A percentile compares a stretch with the other conserved stretches of the same genome.
Conservation (phyloP, 768 basidiomycete species). For the Mycena kentingensis region DNA sequence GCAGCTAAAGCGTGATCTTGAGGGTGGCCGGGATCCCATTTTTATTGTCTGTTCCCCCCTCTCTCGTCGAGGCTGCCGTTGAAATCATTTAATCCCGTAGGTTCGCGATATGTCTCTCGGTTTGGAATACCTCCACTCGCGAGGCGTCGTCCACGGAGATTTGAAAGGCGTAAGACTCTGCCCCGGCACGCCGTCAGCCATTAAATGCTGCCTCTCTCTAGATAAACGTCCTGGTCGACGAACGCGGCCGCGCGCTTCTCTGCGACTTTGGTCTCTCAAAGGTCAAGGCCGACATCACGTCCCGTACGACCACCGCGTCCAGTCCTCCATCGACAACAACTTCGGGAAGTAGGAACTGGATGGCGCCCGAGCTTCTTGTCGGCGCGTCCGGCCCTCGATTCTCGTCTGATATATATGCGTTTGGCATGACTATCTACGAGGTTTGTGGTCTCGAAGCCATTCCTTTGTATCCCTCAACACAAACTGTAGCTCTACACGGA, state of each 20-base stretch:
- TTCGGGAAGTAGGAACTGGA: constrained; percentile 30
- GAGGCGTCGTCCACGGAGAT: constrained; percentile 32
- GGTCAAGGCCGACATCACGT: constrained; percentile 28
- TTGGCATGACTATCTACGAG: constrained; percentile 32
- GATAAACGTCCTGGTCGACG: constrained; percentile 29
- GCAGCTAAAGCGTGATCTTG: neutral
- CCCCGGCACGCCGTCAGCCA: neutral
- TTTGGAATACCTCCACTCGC: constrained; percentile 28
- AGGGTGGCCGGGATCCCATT: no score
- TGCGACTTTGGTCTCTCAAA: constrained; percentile 33
- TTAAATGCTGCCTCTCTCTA: neutral
- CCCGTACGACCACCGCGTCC: constrained; percentile 10
- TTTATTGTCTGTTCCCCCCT: constrained; percentile 1
- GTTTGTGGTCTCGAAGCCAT: constrained; percentile 18
- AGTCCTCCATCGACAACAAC: neutral
- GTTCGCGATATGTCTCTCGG: constrained; percentile 28
- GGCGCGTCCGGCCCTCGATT: constrained; percentile 19
- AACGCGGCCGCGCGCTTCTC: constrained; percentile 25
- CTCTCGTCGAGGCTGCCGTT: neutral
- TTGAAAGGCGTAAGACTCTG: constrained; percentile 25
- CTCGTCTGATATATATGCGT: constrained; percentile 29
- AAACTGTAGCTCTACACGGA: constrained; percentile 18
- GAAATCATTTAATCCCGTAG: constrained; percentile 10
- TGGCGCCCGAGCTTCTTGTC: constrained; percentile 29
- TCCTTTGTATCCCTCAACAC: neutral